These are phyloP conservation scores for Trichosanthes truncata DNA, from an alignment of 306 rosid genomes.

Conservation along the genomic window DNA sequence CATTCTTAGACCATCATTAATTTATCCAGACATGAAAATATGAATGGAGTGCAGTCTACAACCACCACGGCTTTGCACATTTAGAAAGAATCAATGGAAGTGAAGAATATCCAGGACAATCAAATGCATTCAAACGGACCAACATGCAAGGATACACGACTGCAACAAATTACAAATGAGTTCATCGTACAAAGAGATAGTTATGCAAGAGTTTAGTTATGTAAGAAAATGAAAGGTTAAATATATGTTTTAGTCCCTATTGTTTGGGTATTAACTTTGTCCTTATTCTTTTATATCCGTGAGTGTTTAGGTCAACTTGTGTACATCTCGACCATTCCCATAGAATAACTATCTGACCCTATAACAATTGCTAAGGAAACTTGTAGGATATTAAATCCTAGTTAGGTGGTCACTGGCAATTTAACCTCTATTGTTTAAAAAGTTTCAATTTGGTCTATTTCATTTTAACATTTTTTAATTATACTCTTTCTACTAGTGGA, in stretches of 20 bases:
- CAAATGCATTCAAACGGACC: neutral
- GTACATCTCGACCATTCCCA: neutral
- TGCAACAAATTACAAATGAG: neutral
- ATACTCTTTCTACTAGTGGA: neutral
- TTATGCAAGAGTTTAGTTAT: neutral
- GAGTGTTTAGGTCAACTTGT: neutral
- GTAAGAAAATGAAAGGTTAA: neutral
- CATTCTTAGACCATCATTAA: neutral
- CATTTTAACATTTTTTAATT: neutral
- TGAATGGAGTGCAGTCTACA: neutral
- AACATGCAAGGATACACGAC: neutral
- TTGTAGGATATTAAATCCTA: neutral
- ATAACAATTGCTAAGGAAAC: neutral
- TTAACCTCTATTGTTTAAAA: neutral
- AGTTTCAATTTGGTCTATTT: neutral
- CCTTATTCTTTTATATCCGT: neutral
- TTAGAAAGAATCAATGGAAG: neutral
- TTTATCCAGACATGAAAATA: neutral
- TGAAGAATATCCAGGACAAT: neutral
- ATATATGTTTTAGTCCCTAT: neutral
- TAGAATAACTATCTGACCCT: neutral
- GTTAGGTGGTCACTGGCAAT: neutral
- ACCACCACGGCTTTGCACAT: neutral
- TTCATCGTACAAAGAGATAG: neutral
- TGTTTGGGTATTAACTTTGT: neutral